These are phyloP conservation scores for Salix udensis DNA, from an alignment of 345 rosid species.

Conservation along the genomic window DNA sequence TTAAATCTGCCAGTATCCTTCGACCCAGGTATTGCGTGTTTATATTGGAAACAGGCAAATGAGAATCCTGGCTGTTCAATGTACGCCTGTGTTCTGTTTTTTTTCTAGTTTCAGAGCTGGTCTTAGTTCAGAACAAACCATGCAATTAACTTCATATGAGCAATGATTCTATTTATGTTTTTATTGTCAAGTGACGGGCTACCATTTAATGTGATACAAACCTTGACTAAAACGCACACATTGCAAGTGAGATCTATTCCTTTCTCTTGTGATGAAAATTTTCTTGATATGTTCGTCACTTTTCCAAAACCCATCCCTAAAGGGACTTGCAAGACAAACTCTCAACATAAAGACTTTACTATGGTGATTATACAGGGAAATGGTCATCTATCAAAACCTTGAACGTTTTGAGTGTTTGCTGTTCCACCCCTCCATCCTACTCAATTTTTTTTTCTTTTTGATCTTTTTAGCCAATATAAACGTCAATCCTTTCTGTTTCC, in stretches of 20 bases:
- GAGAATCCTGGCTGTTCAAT: background rate
- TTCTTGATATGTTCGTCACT: no score
- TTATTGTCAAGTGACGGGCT: background rate
- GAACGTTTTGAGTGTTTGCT: no score
- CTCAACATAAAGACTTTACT: no score
- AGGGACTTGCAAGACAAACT: no score
- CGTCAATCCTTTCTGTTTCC: no score
- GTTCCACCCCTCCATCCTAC: no score
- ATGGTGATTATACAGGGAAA: no score
- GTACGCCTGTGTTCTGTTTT: background rate
- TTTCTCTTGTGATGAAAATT: no score
- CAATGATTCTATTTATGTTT: background rate
- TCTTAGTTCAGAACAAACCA: background rate
- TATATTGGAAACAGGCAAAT: background rate
- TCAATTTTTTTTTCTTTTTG: no score
- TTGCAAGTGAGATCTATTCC: background rate
- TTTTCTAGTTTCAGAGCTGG: background rate
- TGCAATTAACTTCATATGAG: background rate
- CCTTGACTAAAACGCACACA: background rate
- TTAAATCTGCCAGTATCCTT: background rate
- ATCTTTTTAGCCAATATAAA: no score
- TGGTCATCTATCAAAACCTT: no score
- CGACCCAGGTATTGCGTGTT: background rate
- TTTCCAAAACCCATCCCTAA: no score
- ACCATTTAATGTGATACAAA: background rate